Evolutionary conservation across 2,329 filamentous ascomycete genomes (phyloP), one percentile per base, ranked within the genome.

Genomic region (Cryphonectria japonica): DNA sequence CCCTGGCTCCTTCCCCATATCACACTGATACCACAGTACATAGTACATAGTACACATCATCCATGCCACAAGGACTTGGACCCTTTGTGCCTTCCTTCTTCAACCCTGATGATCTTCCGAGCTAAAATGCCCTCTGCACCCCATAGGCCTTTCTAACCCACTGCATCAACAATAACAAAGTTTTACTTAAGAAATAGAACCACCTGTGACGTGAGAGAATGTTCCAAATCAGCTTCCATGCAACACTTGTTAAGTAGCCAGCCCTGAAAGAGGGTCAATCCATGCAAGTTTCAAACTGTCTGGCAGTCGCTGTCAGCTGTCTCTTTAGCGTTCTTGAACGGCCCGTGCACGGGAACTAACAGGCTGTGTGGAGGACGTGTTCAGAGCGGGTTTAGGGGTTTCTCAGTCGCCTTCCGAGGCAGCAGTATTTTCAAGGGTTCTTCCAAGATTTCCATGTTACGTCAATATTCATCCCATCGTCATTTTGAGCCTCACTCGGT

Each of bases 331-430:
- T n/a, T 46, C 8, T 6, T n/a, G 8, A 39, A n/a, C 61, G 61
- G 61, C 39, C 61, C 61, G 61, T 43, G 61, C 39, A 64, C 61
- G 61, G 61, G 61, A 64, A 39, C 37, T 64, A 39, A 39, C 34
- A 46, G 13, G 16, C 11, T 29, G n/a, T 43, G 37, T 39, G n/a
- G 34, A 14, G 39, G 39, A n/a, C 7, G 46, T 50, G 22, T 50
- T 50, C 46, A 50, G 46, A 50, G 16, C 4, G 16, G 19, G 16
- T 16, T 50, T 50, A 14, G 52, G 52, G 52, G 50, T 8, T 46
- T 46, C 16, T 6, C 46, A 9, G 11, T 37, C 46, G 14, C 46
- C 3, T 29, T 29, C 1, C 52, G 26, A 9, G n/a, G 26, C 37
- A 57, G 29, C 52, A 57, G 11, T n/a, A 14, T 7, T 13, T 7